A percentile compares a stretch with the other conserved stretches of the same genome.
phyloP scores from a whole-genome alignment of 148 eudicot genomes.

The Vaccinium macrocarpon region DNA sequence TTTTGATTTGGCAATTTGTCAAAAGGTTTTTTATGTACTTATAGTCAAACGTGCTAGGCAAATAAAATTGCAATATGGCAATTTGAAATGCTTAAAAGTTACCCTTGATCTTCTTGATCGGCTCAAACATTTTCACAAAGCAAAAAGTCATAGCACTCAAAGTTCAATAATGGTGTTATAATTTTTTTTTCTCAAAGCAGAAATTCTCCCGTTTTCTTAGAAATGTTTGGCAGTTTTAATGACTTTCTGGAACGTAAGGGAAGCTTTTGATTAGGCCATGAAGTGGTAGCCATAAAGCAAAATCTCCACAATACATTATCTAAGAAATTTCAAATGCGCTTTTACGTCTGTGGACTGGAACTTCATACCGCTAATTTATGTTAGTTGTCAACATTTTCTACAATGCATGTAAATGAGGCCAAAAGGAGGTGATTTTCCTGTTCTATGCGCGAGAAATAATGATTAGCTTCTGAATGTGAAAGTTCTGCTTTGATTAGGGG shows the following conservation, averaged over 20 bases:
- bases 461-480: not conserved
- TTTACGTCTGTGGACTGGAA: slow-evolving; percentile 5
- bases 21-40: no score
- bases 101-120: no score
- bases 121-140: no score
- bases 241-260: not conserved
- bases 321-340: not conserved
- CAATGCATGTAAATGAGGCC: not conserved
- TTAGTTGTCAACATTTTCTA: not conserved
- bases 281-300: not conserved
- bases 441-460: not conserved
- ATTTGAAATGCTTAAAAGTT: no score
- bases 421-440: not conserved
- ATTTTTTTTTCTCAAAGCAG: not conserved
- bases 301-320: not conserved
- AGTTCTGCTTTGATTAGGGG: slow-evolving; percentile 7
- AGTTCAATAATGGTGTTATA: not conserved
- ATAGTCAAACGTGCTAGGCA: no score
- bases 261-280: not conserved
- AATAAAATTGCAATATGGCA: no score
- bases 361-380: not conserved
- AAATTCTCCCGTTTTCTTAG: slow-evolving; percentile 12
- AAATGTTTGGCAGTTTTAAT: not conserved
- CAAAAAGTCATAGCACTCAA: no score
- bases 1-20: no score